Percentiles rank a stretch among this genome's conserved stretches.
Evolutionary conservation across 495 filamentous ascomycete genomes (phyloP).

Genomic region (Hypoxylon subgilvum): DNA sequence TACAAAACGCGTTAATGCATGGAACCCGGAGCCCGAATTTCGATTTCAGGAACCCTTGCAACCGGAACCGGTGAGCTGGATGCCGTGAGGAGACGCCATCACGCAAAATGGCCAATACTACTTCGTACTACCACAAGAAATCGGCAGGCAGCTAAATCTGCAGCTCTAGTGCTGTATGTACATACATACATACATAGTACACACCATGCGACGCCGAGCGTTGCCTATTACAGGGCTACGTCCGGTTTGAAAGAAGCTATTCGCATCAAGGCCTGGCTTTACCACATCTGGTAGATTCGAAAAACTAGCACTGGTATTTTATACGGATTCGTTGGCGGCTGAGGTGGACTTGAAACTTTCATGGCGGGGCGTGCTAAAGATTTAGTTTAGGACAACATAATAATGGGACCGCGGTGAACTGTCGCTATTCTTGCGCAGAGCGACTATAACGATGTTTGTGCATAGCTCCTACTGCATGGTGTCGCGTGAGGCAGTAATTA

Average conservation of each 20-base stretch:
- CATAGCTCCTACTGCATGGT: too few species aligned
- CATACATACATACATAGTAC: too few species aligned
- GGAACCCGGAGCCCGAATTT: not conserved
- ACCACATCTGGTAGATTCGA: slow-evolving; percentile 19
- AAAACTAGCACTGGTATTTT: slow-evolving; percentile 4
- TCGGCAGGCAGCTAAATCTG: slow-evolving; percentile 16
- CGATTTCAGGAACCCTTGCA: slow-evolving; percentile 15
- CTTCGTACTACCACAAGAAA: too few species aligned
- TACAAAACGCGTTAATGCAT: not conserved
- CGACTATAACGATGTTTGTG: too few species aligned
- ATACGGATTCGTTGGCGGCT: slow-evolving; percentile 9
- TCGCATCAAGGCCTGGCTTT: slow-evolving; percentile 19
- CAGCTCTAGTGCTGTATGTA: slow-evolving; percentile 5
- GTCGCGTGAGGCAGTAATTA: not conserved
- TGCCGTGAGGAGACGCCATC: slow-evolving; percentile 15
- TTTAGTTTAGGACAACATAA: too few species aligned
- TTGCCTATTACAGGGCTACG: slow-evolving; percentile 11
- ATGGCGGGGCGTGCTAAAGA: too few species aligned
- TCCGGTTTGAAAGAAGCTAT: slow-evolving; percentile 25
- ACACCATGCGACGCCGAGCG: slow-evolving; percentile 2
- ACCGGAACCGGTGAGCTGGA: slow-evolving; percentile 19
- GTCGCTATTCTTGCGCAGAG: too few species aligned
- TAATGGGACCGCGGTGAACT: too few species aligned
- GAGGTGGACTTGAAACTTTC: too few species aligned
- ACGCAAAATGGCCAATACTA: slow-evolving; percentile 23